Evolutionary conservation across 176 grass and related monocot genomes (phyloP), one percentile per base, ranked within the genome.

Genomic region (Alloteropsis semialata): DNA sequence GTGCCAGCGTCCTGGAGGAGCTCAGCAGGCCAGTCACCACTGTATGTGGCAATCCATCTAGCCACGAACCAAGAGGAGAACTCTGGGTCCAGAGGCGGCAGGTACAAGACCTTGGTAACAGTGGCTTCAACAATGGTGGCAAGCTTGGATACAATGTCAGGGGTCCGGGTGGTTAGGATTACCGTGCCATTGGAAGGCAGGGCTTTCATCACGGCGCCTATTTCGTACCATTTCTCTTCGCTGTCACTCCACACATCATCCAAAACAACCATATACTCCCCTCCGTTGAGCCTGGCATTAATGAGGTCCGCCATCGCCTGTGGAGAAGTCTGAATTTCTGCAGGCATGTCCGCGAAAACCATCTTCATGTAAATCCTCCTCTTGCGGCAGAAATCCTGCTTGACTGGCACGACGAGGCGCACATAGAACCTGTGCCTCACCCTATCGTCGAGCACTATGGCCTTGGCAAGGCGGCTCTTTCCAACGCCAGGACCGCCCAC

Each of bases 181-280:
- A 82, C 0, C 0, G 3, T 5, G 4, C 79, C 78, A 7, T 56
- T 55, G 3, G 6, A 5, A 33, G 79, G 79, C 27, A 82, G 38
- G 11, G 5, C 37, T 9, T 1, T 69, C 37, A 82, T 72, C 18
- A 82, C 17, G 6, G 45, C 3, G 17, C 17, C 17, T 53, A 73
- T 46, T 1, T 53, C 46, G 9, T 0, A 7, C 0, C 70, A 73
- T 0, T 33, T 34, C 0, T 29, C 46, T 0, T 34, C 9, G 1
- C 5, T 11, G 46, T 32, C 51, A 10, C 41, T 58, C 79, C 79
- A 82, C 11, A 82, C 79, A 59, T 82, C 79, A 6, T 82, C 79
- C 11, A 82, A 66, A 39, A 82, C 38, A 15, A 82, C 10, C 2
- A 82, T 17, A 17, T 82, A 58, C 1, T 75, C 45, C 9, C 8